These are phyloP conservation scores for Streptanthus diversifolius DNA, from an alignment of 345 rosid species.

Conservation along the genomic window DNA sequence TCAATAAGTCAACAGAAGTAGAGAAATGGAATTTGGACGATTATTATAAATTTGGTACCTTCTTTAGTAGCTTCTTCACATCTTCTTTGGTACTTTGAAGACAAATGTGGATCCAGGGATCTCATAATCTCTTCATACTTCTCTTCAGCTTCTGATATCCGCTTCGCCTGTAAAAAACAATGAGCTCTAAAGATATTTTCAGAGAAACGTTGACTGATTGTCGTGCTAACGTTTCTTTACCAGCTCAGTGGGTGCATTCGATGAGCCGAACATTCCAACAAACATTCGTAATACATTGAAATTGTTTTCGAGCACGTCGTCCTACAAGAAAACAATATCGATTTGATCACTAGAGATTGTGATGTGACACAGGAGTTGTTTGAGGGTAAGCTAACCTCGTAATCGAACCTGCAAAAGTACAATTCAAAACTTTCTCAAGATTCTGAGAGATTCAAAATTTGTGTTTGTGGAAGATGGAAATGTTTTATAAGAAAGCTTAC, in stretches of 20 bases:
- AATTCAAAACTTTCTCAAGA: slow-evolving; percentile 17
- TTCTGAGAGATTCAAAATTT: background rate
- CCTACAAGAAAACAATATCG: slow-evolving; percentile 43
- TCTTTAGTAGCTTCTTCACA: slow-evolving; percentile 84
- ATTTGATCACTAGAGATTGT: background rate
- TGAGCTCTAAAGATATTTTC: background rate
- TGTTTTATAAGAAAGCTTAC: slow-evolving; percentile 36
- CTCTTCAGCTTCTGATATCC: slow-evolving; percentile 68
- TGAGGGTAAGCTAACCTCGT: slow-evolving; percentile 52
- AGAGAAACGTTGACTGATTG: background rate
- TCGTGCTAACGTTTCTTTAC: slow-evolving; percentile 38
- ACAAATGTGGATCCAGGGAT: slow-evolving; percentile 58
- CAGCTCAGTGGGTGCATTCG: slow-evolving; percentile 63
- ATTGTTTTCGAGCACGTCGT: slow-evolving; percentile 73
- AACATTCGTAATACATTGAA: slow-evolving; percentile 85
- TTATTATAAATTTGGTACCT: slow-evolving; percentile 43
- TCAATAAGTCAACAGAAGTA: background rate
- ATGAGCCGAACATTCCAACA: slow-evolving; percentile 67
- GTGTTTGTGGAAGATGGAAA: slow-evolving; percentile 30
- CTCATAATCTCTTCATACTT: slow-evolving; percentile 53
- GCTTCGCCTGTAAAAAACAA: slow-evolving; percentile 50
- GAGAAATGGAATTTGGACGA: background rate
- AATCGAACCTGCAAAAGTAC: slow-evolving; percentile 59
- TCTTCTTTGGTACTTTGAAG: slow-evolving; percentile 60
- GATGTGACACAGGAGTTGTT: background rate